Evolutionary conservation across 1,284 basidiomycete genomes (phyloP).

Genomic region (Cryptococcus neoformans): DNA sequence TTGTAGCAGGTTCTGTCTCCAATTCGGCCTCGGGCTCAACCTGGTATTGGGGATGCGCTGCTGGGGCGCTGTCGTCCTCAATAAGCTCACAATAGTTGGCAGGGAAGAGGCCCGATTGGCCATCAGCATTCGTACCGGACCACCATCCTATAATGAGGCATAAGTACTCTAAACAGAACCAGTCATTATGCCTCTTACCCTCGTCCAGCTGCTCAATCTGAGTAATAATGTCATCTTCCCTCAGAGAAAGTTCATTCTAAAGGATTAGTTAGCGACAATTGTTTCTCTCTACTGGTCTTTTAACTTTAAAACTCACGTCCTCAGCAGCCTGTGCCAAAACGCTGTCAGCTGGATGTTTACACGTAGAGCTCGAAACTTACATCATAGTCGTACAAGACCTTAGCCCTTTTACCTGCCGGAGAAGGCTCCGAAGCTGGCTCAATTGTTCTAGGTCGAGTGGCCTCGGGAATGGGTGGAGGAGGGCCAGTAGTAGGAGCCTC

Average conservation of each 20-base stretch:
- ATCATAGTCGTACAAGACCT: slow-evolving; percentile 67
- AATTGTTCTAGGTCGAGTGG: slow-evolving; percentile 21
- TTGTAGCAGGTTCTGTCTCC: slow-evolving; percentile 24
- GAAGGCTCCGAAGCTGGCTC: slow-evolving; percentile 15
- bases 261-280: not conserved
- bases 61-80: slow-evolving; percentile 40
- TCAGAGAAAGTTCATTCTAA: slow-evolving; percentile 75
- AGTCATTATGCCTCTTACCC: slow-evolving; percentile 38
- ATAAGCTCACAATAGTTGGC: slow-evolving; percentile 80
- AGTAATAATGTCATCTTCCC: slow-evolving; percentile 76
- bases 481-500: slow-evolving; percentile 29
- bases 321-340: not conserved
- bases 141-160: slow-evolving; percentile 58
- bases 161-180: not conserved
- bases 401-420: slow-evolving; percentile 46
- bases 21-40: too few relatives aligned
- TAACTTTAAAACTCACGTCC: not conserved
- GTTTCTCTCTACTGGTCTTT: slow-evolving; percentile 1
- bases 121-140: slow-evolving; percentile 65
- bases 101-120: slow-evolving; percentile 62
- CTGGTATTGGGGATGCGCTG: slow-evolving; percentile 13
- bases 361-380: slow-evolving; percentile 17
- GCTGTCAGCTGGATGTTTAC: not conserved
- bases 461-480: slow-evolving; percentile 33
- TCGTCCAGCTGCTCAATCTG: slow-evolving; percentile 79